Base-by-base conservation (phyloP, 2,329 filamentous ascomycete species). In the Colletotrichum limetticola region DNA sequence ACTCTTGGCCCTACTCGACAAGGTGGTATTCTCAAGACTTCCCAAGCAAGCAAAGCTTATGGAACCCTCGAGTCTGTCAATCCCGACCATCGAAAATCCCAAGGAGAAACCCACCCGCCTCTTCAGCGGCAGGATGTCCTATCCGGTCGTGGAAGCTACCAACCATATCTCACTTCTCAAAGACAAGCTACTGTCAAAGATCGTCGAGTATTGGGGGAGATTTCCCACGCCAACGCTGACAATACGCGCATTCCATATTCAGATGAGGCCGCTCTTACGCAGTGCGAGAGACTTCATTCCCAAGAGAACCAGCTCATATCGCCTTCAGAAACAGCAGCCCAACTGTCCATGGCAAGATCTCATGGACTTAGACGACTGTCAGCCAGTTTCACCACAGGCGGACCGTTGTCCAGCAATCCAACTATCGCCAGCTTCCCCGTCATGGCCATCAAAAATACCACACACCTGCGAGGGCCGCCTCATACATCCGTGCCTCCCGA, bases 341-440 rank as follows among this genome's bases (percentile, higher is more conserved):
- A 22, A 16, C 5, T 9, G 16, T 16, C n/a, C 5, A 3, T n/a
- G 42, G 42, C 42, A 22, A 49, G 42, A 1, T 64, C 37, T n/a
- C 55, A 49, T 12, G 57, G 64, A 9, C 12, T 19, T 24, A 11
- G 78, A 52, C 78, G 78, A 5, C 75, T 82, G 12, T 82, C 82
- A 7, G 80, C 80, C 6, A 77, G 80, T 62, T 82, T 82, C 71
- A 68, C 74, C 9, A 71, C 74, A 12, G 74, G 75, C 2, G 76
- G 74, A 8, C 76, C 77, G 4, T 75, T 80, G 6, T 73, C 78
- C 3, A 78, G 78, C 26, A 77, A 75, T 2, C 80, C 82, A 5
- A 81, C 80, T 0, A 74, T 81, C 9, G 80, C 79, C 55, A 78
- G 77, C 61, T 82, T 76, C 4, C 72, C 75, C 14, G 72, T 81